Conservation (phyloP, 306 rosid species). For the Prunus padus region DNA sequence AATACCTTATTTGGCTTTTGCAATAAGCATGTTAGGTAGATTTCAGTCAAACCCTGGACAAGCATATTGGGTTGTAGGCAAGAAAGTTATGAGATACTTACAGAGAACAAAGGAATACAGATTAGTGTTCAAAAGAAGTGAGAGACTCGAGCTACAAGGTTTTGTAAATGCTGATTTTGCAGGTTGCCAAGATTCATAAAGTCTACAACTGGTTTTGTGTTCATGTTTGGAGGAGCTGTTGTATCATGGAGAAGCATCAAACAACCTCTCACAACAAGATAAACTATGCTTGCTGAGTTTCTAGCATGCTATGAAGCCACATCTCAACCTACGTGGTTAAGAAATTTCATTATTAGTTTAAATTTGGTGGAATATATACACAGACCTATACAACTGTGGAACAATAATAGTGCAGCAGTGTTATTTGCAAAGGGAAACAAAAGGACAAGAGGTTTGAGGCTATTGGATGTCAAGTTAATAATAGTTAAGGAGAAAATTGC, state of each 20-base stretch:
- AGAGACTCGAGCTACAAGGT: too few species aligned
- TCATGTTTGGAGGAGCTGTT: too few species aligned
- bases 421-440: not conserved
- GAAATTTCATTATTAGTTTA: not conserved
- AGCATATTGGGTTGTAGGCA: not conserved
- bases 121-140: too few species aligned
- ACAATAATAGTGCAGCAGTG: not conserved
- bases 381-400: not conserved
- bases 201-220: too few species aligned
- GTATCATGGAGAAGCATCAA: not conserved
- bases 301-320: not conserved
- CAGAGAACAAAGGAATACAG: too few species aligned
- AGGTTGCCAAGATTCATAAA: too few species aligned
- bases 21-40: not conserved
- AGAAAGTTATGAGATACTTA: not conserved
- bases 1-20: not conserved
- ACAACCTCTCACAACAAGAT: not conserved
- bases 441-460: too few species aligned
- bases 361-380: not conserved
- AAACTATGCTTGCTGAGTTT: not conserved
- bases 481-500: too few species aligned
- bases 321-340: not conserved
- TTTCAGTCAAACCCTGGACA: not conserved
- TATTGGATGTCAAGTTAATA: too few species aligned
- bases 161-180: too few species aligned